phyloP scores from a whole-genome alignment of 1,284 basidiomycete species.

The Ustilago sp. region DNA sequence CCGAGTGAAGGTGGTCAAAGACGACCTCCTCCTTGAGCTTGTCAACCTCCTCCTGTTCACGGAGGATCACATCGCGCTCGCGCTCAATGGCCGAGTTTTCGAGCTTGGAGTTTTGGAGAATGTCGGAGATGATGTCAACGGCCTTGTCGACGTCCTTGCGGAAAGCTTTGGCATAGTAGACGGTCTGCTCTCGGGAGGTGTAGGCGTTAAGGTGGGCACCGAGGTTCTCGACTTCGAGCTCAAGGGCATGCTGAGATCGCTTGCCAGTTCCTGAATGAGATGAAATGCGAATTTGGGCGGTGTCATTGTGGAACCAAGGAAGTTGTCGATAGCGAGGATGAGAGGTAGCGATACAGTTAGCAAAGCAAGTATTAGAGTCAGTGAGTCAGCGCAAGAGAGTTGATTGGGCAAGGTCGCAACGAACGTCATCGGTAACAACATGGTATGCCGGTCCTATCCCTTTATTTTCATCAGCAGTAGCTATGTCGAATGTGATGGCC shows the following conservation, averaged over 20 bases:
- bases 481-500: too few species aligned
- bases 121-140: conserved; percentile 98
- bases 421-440: background rate
- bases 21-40: conserved; percentile 99
- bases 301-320: background rate
- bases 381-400: background rate
- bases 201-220: conserved; percentile 98
- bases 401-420: background rate
- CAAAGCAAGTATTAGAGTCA: background rate
- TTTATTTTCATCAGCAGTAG: too few species aligned
- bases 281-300: background rate
- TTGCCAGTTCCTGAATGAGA: conserved; percentile 80
- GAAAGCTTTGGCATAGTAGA: conserved; percentile 99
- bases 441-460: background rate
- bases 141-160: conserved; percentile 90
- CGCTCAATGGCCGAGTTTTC: conserved; percentile 89
- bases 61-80: conserved; percentile 94
- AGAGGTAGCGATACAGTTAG: background rate
- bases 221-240: conserved; percentile 97
- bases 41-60: conserved; percentile 99
- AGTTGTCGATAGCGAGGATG: background rate
- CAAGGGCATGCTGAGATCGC: conserved; percentile 89
- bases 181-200: conserved; percentile 98
- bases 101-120: conserved; percentile 96
- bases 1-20: conserved; percentile 95